These are phyloP conservation scores for Neurospora sp. DNA, from an alignment of 2,329 filamentous ascomycete genomes.

Conservation along the genomic window DNA sequence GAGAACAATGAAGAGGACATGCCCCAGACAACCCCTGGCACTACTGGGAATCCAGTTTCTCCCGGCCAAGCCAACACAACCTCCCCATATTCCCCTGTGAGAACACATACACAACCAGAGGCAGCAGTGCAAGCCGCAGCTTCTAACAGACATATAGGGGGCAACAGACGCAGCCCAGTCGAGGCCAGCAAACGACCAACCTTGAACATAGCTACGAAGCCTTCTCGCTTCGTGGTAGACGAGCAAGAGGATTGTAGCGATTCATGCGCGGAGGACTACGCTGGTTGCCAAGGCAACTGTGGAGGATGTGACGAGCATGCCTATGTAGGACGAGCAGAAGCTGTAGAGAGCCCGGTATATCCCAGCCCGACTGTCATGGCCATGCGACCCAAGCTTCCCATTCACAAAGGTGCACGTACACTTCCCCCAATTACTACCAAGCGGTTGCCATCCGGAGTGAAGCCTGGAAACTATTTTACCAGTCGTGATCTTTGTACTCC, in stretches of 20 bases:
- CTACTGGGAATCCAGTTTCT: background rate
- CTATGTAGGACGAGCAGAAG: background rate
- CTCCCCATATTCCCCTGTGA: background rate
- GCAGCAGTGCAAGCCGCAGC: background rate
- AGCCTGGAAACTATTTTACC: constrained; percentile 7
- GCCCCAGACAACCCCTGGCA: background rate
- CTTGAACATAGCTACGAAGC: background rate
- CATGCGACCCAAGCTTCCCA: constrained; percentile 8
- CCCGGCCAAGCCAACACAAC: background rate
- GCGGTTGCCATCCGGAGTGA: constrained; percentile 1
- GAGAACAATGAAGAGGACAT: background rate
- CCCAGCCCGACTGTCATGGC: constrained; percentile 3
- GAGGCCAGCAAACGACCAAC: background rate
- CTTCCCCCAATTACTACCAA: constrained; percentile 4
- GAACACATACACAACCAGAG: background rate
- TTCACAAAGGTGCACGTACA: constrained; percentile 5
- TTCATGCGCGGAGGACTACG: background rate
- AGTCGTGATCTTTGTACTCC: constrained; percentile 10
- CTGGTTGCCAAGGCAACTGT: constrained; percentile 3
- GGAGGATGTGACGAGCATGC: constrained; percentile 4
- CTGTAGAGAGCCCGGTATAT: constrained; percentile 1
- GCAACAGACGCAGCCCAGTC: background rate
- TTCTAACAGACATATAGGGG: background rate
- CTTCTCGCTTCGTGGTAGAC: background rate
- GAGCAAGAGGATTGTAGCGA: background rate